phyloP scores from a whole-genome alignment of 2,329 filamentous ascomycete species.

The Ophiostoma sp. region DNA sequence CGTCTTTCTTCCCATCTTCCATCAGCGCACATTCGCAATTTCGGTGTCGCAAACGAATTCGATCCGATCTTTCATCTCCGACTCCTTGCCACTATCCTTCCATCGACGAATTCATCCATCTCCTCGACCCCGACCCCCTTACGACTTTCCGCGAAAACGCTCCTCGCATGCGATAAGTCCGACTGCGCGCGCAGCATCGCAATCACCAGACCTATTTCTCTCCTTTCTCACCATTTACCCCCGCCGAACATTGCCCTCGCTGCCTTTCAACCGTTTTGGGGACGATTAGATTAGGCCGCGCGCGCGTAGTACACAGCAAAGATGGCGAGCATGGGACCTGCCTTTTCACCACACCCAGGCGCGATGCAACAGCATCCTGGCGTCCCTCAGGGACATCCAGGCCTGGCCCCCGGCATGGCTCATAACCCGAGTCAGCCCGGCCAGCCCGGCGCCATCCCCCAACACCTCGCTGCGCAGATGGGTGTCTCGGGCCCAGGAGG shows the following conservation, averaged over 20 bases:
- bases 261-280: neutral
- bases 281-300: constrained; percentile 6
- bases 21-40: neutral
- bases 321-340: constrained; percentile 69
- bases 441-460: constrained; percentile 64
- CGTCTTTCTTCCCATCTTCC: neutral
- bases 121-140: neutral
- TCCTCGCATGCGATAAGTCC: constrained; percentile 17
- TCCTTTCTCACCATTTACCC: neutral
- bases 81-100: neutral
- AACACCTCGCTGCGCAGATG: constrained; percentile 66
- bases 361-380: constrained; percentile 71
- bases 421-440: constrained; percentile 70
- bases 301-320: constrained; percentile 44
- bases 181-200: neutral
- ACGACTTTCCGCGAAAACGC: neutral
- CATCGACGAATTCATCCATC: neutral
- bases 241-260: neutral
- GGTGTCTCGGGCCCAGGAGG: constrained; percentile 70
- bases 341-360: constrained; percentile 66
- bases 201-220: neutral
- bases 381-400: constrained; percentile 63
- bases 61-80: neutral
- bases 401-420: constrained; percentile 60
- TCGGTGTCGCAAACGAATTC: neutral